These are phyloP conservation scores for Sistotremastrum niveocremeum DNA, from an alignment of 768 basidiomycete species.

Conservation along the genomic window DNA sequence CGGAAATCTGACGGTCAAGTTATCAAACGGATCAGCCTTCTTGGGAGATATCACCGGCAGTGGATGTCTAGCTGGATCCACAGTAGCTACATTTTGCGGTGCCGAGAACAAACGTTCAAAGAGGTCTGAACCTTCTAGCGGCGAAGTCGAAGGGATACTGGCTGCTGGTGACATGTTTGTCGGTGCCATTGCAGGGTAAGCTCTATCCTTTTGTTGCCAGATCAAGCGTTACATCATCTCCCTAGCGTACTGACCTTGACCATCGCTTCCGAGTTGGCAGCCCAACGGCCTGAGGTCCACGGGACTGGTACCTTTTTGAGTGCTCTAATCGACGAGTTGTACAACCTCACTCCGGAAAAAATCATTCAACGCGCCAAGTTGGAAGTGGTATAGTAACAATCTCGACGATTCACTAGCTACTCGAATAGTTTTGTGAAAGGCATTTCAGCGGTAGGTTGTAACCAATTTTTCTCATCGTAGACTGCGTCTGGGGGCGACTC, in stretches of 20 bases:
- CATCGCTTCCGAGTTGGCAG: constrained; percentile 49
- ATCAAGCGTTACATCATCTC: not conserved
- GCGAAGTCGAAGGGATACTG: constrained; percentile 26
- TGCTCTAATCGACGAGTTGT: constrained; percentile 48
- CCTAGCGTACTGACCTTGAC: constrained; percentile 44
- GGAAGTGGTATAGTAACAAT: constrained; percentile 8
- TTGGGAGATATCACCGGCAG: constrained; percentile 80
- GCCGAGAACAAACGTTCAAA: constrained; percentile 37
- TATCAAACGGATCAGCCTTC: constrained; percentile 61
- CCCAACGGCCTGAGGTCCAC: constrained; percentile 30
- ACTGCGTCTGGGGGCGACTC: constrained; percentile 54
- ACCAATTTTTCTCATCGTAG: constrained; percentile 91
- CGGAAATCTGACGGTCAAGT: constrained; percentile 50
- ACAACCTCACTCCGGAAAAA: constrained; percentile 25
- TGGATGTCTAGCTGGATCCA: constrained; percentile 73
- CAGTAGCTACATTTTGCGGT: constrained; percentile 71
- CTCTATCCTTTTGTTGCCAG: constrained; percentile 1
- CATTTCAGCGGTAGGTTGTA: constrained; percentile 76
- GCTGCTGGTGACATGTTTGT: constrained; percentile 68
- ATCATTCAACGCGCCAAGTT: constrained; percentile 19
- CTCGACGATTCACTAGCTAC: not conserved
- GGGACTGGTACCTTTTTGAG: constrained; percentile 56
- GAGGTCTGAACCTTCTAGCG: constrained; percentile 9
- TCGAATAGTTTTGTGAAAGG: constrained; percentile 43
- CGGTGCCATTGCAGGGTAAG: constrained; percentile 67